Evolutionary conservation across 75 land plant genomes (phyloP), one percentile per base, ranked within the genome.

Genomic region (Pinus albicaulis): DNA sequence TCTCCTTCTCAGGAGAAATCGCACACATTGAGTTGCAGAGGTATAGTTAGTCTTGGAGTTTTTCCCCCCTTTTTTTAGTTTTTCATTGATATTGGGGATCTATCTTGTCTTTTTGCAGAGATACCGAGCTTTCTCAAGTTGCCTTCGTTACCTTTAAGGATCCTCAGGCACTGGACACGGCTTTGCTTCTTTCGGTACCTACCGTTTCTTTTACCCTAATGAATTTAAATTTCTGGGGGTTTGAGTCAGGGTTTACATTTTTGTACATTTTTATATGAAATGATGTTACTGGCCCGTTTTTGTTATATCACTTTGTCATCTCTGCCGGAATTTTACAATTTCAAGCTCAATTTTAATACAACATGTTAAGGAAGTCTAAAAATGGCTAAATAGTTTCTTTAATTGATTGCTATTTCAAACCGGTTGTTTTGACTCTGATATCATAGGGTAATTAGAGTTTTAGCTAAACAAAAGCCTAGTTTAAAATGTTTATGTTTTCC

Each of bases 1-100:
- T 96, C 77, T 96, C 99, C 28, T 96, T 96, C 61, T 94, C 99
- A 22, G 99, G 99, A 26, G 99, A 92, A 23, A 96, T 96, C 62
- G 94, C 92, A 57, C 83, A 76, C 73, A 77, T 96, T 75, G 85
- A 93, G 82, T 82, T 96, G 76, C 85, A 81, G 56, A 79, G 60
- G 84, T 20, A 2, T 72, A 48, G 52, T 57, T 69, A 23, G 24
- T 23, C 63, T 61, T 61, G 63, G 19, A 61, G 11, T n/a, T 7
- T n/a, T 71, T 1, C 72, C 13, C 1, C 13, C 13, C 28, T 71
- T 26, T 28, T 71, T 0, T 25, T n/a, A n/a, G 22, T 23, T 65
- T 74, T 56, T 76, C 60, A 22, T 3, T 3, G 11, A 76, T 7
- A 61, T 48, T 80, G 71, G 4, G 53, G 52, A 19, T 19, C n/a